Base-by-base conservation (phyloP, 1,284 basidiomycete species). In the Exsudoporus floridanus region DNA sequence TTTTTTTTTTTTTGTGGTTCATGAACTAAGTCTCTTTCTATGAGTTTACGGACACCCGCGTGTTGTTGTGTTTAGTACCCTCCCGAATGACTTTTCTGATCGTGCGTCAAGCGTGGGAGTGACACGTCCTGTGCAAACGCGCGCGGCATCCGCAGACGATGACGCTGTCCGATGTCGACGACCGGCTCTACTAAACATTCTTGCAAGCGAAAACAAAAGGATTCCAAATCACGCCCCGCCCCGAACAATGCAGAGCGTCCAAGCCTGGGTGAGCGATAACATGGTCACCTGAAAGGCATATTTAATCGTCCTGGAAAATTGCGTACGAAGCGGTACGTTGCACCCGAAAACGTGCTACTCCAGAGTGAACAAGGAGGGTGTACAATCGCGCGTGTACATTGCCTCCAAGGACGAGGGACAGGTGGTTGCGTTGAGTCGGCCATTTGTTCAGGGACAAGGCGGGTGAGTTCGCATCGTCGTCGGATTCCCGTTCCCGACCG, bases 381-480 rank as follows among this genome's bases (percentile, higher is more conserved):
- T 91, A 8, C 79, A 86, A 19, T 94, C 94, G 28, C 83, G 95
- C 27, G 96, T 96, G 12, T 98, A 98, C 69, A 88, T 98, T 52
- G 85, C 88, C 5, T 98, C 98, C 81, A 87, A 83, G 73, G 79
- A 75, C 27, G 81, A 87, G 36, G 86, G 90, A 14, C 73, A 77
- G 5, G 74, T 98, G 10, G 80, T 89, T 6, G 70, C 72, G 2
- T 98, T 99, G 63, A 90, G 91, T 64, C 77, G 95, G 94, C 0
- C 95, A 98, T 75, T 53, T 91, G 31, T 98, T 96, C 67, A 79
- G 88, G 56, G 93, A 98, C 70, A 94, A 94, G 76, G 79, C 90
- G 59, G 95, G 94, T 92, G 58, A 3, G 58, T 46, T 3, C 14
- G 10, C 4, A 25, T 27, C 27, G 27, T 1, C 6, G 27, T 27